Base-by-base conservation (phyloP, 192 early-diverging fungal species). In the Dispira simplex region DNA sequence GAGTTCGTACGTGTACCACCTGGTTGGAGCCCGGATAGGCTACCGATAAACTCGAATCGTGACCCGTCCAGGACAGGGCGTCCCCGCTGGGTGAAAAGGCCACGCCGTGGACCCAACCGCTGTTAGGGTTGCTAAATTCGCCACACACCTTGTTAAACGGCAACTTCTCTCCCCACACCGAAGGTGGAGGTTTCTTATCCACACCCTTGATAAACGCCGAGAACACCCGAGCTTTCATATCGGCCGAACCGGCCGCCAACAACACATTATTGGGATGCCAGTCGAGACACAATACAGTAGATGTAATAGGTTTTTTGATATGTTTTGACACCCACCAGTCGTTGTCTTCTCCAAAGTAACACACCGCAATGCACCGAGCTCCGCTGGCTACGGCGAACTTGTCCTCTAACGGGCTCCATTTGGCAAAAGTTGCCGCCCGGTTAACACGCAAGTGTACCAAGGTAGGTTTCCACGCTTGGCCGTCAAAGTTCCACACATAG, bases 311-410 rank as follows among this genome's bases (percentile, higher is more conserved):
- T 71, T 95, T 92, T 74, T 95, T 93, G 60, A 97, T 70, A 70
- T 97, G 94, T 79, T 94, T 97, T 65, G 85, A 81, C 54, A 83
- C 84, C 95, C 92, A 98, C 94, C 92, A 99, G 71, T 99, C 86
- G 70, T 92, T 90, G 64, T 90, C 92, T 69, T 90, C 85, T 67
- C 92, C 94, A 79, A 92, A 97, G 70, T 95, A 96, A 70, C 95
- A 95, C 62, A 99, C 79, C 0, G 91, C 81, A 64, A 99, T 91
- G 68, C 85, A 83, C 44, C 90, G 83, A 59, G 95, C 84, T 53
- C 96, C 96, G 46, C 88, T 91, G 28, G 88, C 94, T 3, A 95
- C 94, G 1, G 96, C 96, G 83, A 99, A 99, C 82, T 99, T 99
- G 79, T 95, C 84, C 75, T 96, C 94, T 54, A 76, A 79, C 28